phyloP scores from a whole-genome alignment of 2,329 filamentous ascomycete species.

The Cytospora mali region DNA sequence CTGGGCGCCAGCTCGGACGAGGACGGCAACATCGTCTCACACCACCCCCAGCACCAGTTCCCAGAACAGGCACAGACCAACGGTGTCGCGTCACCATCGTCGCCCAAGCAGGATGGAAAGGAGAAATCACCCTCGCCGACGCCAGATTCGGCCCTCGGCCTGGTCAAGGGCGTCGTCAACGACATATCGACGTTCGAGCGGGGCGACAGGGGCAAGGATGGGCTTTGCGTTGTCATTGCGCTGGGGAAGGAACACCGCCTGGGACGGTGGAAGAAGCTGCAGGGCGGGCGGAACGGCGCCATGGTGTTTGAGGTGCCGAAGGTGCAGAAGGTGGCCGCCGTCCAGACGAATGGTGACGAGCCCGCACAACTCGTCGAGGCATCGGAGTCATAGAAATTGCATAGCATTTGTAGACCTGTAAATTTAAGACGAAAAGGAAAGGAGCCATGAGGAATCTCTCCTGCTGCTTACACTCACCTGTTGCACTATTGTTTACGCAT shows the following conservation, averaged over 20 bases:
- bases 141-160: slow-evolving; percentile 25
- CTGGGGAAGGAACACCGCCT: slow-evolving; percentile 85
- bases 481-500: not conserved
- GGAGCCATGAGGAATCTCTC: slow-evolving; percentile 7
- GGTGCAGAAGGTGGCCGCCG: slow-evolving; percentile 36
- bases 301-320: slow-evolving; percentile 81
- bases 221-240: slow-evolving; percentile 82
- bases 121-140: slow-evolving; percentile 25
- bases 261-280: slow-evolving; percentile 74
- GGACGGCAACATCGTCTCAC: slow-evolving; percentile 27
- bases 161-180: slow-evolving; percentile 79
- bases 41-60: slow-evolving; percentile 26
- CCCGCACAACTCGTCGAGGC: slow-evolving; percentile 30
- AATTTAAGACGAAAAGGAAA: not conserved
- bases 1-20: slow-evolving; percentile 49
- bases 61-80: slow-evolving; percentile 33
- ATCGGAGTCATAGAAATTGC: slow-evolving; percentile 12
- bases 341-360: slow-evolving; percentile 38
- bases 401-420: slow-evolving; percentile 11
- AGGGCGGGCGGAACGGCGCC: slow-evolving; percentile 75
- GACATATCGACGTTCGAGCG: slow-evolving; percentile 86
- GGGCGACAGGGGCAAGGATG: slow-evolving; percentile 73
- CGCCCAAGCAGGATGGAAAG: slow-evolving; percentile 15
- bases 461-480: not conserved
- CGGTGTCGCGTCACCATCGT: slow-evolving; percentile 18